These are phyloP conservation scores for Dovyalis caffra DNA, from an alignment of 345 rosid species.

Conservation along the genomic window DNA sequence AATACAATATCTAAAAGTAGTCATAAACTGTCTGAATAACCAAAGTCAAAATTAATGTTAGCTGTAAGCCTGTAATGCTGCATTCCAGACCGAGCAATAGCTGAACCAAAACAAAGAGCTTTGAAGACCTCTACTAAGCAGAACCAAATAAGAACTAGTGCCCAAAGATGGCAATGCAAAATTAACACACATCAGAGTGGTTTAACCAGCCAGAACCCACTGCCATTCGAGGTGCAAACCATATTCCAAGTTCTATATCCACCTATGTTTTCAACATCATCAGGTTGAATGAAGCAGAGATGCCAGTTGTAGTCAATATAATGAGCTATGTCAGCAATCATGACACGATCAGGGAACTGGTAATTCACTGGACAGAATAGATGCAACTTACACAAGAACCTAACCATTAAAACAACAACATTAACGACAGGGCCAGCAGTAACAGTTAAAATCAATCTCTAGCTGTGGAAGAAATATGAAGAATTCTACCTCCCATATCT, in stretches of 20 bases:
- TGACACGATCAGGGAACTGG: conserved; percentile 10
- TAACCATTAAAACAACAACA: conserved; percentile 14
- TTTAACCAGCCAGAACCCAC: background rate
- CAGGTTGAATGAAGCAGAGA: conserved; percentile 18
- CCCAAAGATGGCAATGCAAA: too few relatives aligned
- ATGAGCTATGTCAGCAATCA: conserved; percentile 17
- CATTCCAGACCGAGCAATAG: too few relatives aligned
- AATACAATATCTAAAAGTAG: background rate
- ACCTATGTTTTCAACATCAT: conserved; percentile 17
- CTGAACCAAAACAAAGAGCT: background rate
- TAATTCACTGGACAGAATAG: conserved; percentile 15
- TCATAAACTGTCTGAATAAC: background rate
- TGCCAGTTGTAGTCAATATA: conserved; percentile 13
- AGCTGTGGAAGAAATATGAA: conserved; percentile 10
- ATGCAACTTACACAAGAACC: conserved; percentile 12
- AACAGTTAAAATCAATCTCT: conserved; percentile 3
- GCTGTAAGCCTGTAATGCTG: too few relatives aligned
- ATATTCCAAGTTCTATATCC: conserved; percentile 4
- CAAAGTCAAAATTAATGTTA: too few relatives aligned
- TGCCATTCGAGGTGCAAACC: background rate
- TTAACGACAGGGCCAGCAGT: background rate
- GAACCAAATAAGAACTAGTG: too few relatives aligned
- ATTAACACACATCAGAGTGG: background rate
- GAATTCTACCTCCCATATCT: conserved; percentile 39
- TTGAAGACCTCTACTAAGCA: background rate